Evolutionary conservation across 305 asterid genomes (phyloP).

Genomic region (Petunia hybrid): DNA sequence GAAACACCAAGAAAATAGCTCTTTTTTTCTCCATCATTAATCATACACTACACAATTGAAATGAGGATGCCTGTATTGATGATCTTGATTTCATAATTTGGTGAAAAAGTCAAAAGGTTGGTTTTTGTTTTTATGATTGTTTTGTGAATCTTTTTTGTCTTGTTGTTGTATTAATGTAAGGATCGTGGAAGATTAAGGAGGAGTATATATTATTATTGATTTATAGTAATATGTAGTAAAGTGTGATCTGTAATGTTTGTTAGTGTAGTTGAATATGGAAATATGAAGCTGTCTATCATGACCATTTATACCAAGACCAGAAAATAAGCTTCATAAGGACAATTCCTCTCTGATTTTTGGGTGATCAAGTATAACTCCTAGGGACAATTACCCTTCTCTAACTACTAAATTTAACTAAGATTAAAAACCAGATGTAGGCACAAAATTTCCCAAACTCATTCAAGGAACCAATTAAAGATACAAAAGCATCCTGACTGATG

Average conservation of each 20-base stretch:
- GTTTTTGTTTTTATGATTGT: neutral
- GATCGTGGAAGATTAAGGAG: conserved; percentile 29
- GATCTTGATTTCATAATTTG: conserved; percentile 35
- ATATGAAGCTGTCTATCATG: neutral
- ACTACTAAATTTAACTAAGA: neutral
- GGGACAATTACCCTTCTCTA: neutral
- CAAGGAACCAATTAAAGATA: conserved; percentile 12
- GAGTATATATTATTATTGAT: neutral
- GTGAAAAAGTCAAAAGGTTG: conserved; percentile 26
- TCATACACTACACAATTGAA: conserved; percentile 34
- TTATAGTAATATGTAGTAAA: neutral
- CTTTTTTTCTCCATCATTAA: conserved; percentile 32
- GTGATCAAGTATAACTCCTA: neutral
- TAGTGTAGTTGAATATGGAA: neutral
- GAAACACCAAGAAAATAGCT: conserved; percentile 28
- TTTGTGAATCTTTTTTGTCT: neutral
- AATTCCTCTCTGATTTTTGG: neutral
- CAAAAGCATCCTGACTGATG: neutral
- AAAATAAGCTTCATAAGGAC: neutral
- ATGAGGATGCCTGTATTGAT: conserved; percentile 32
- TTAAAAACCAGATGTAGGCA: conserved; percentile 4
- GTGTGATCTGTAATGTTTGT: conserved; percentile 6
- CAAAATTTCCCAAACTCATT: neutral
- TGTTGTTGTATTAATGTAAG: conserved; percentile 15
- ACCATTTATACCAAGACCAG: neutral